Evolutionary conservation across 768 basidiomycete genomes (phyloP).

Genomic region (Leccinellum luteum): DNA sequence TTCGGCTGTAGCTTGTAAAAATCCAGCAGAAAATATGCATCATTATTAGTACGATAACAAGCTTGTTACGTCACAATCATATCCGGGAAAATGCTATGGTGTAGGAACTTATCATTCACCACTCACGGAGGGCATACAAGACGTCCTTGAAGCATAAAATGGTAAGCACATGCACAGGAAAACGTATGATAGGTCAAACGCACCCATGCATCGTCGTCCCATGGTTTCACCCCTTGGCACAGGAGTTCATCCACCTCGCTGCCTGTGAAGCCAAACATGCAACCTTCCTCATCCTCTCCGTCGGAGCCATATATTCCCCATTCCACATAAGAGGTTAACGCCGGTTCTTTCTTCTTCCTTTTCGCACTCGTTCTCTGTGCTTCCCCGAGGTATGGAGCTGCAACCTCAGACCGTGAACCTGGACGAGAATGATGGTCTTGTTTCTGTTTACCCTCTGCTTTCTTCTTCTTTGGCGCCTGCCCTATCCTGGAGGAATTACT

Average conservation of each 20-base stretch:
- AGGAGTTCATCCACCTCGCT: not conserved
- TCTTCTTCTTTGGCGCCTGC: not conserved
- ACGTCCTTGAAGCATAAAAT: conserved; percentile 15
- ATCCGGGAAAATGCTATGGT: not conserved
- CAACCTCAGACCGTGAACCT: not conserved
- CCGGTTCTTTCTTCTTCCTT: not conserved
- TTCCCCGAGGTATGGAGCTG: not conserved
- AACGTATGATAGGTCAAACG: conserved; percentile 4
- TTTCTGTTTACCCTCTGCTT: conserved; percentile 1
- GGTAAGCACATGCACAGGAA: not conserved
- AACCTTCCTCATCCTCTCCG: not conserved
- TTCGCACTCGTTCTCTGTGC: not conserved
- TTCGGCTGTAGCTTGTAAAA: not conserved
- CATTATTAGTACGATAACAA: not conserved
- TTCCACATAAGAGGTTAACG: not conserved
- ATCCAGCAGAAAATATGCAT: not conserved
- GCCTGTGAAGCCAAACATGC: not conserved
- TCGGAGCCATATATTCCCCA: not conserved
- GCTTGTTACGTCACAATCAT: not conserved
- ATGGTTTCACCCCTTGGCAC: conserved; percentile 34
- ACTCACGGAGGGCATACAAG: conserved; percentile 2
- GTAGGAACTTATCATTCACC: not conserved
- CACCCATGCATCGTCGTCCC: conserved; percentile 44
- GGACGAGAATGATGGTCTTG: not conserved
- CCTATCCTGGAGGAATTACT: not conserved